A percentile compares a stretch with the other conserved stretches of the same genome.
These are phyloP conservation scores for Tetrahymena borealis DNA, from an alignment of 73 alveolate genomes.

Conservation along the genomic window DNA sequence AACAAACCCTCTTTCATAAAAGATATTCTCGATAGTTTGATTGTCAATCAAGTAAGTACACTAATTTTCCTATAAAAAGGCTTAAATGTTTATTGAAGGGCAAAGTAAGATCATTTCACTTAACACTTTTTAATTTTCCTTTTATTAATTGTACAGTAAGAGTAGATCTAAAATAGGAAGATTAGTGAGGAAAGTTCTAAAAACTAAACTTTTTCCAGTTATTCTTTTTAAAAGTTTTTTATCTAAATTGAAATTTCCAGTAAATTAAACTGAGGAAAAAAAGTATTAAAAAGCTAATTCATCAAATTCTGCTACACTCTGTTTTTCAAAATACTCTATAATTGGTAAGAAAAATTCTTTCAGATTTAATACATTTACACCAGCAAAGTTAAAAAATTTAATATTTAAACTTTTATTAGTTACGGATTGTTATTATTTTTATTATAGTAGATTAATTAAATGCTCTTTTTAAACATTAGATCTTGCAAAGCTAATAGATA, in stretches of 20 bases:
- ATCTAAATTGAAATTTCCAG: neutral
- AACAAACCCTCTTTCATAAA: neutral
- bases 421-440: no score
- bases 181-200: neutral
- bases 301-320: neutral
- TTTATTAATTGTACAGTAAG: neutral
- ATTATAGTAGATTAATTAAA: no score
- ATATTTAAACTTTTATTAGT: no score
- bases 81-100: neutral
- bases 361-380: neutral
- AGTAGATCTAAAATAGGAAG: no score
- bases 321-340: neutral
- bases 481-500: neutral
- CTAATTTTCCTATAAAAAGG: neutral
- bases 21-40: neutral
- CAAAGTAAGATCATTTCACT: neutral
- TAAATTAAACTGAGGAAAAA: neutral
- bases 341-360: neutral
- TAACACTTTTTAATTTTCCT: neutral
- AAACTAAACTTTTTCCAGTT: neutral
- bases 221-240: no score
- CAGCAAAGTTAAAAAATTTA: neutral
- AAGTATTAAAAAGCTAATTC: neutral
- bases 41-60: neutral
- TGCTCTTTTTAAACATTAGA: neutral